Conservation (phyloP, 208 protist genomes). For the Leishmania mexicana region DNA sequence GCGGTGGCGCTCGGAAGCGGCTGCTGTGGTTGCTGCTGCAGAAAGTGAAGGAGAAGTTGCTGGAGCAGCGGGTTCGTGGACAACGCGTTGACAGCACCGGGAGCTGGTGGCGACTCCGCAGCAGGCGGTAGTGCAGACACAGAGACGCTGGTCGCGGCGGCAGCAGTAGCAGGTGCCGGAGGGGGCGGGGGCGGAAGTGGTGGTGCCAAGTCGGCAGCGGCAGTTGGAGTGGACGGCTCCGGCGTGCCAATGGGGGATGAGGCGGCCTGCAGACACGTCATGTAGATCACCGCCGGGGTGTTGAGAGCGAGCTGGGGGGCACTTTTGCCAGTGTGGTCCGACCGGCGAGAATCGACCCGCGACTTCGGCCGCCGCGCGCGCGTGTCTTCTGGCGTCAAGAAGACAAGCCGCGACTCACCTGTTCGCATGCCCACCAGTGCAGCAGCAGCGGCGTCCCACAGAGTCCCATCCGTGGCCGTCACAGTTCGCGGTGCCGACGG, state of each 20-base stretch:
- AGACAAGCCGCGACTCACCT: slow-evolving; percentile 45
- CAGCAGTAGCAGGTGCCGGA: background rate
- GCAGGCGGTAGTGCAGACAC: background rate
- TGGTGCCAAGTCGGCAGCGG: background rate
- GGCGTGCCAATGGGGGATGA: background rate
- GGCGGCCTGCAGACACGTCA: slow-evolving; percentile 17
- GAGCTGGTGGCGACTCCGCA: slow-evolving; percentile 1
- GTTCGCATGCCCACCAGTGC: slow-evolving; percentile 50
- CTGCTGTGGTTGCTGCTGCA: slow-evolving; percentile 30
- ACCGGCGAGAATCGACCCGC: slow-evolving; percentile 23
- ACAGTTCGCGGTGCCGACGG: slow-evolving; percentile 44
- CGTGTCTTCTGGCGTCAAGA: slow-evolving; percentile 46
- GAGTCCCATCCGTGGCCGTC: slow-evolving; percentile 28
- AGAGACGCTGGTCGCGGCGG: background rate
- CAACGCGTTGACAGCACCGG: background rate
- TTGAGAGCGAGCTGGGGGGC: background rate
- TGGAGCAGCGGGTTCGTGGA: slow-evolving; percentile 37
- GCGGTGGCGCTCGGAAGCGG: background rate
- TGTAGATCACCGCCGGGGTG: slow-evolving; percentile 24
- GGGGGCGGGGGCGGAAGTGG: background rate
- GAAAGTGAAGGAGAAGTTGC: slow-evolving; percentile 49
- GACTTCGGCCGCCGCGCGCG: slow-evolving; percentile 26
- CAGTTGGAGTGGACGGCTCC: background rate
- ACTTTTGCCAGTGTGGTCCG: background rate
- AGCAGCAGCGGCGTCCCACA: slow-evolving; percentile 53